Evolutionary conservation across 1,284 basidiomycete species (phyloP).

Genomic region (Ganoderma sinense): DNA sequence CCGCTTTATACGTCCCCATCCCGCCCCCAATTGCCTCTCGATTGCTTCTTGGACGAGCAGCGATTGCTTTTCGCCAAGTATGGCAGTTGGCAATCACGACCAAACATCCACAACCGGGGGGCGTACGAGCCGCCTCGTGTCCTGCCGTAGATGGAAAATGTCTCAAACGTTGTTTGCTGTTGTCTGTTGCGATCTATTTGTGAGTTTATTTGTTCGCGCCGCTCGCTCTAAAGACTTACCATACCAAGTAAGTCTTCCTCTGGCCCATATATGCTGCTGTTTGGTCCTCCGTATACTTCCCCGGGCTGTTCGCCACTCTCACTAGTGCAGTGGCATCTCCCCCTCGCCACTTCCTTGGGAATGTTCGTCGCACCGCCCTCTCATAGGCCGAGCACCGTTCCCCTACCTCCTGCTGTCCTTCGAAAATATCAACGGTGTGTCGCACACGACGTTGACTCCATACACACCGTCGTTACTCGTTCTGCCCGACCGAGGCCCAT

Average conservation of each 20-base stretch:
- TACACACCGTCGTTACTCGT: neutral
- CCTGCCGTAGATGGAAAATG: conserved; percentile 1
- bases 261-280: neutral
- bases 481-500: neutral
- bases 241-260: neutral
- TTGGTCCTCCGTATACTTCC: neutral
- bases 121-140: neutral
- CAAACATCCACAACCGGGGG: neutral
- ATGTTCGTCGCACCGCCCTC: neutral
- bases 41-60: conserved; percentile 3
- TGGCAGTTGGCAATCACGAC: neutral
- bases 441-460: neutral
- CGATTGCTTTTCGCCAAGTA: conserved; percentile 4
- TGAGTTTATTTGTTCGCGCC: conserved; percentile 3
- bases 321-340: neutral
- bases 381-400: too few species aligned
- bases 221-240: neutral
- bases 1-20: conserved; percentile 2
- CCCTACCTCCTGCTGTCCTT: neutral
- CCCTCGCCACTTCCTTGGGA: neutral
- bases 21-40: neutral
- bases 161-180: neutral
- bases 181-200: conserved; percentile 1
- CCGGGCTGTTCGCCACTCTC: neutral
- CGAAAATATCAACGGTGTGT: neutral